These are phyloP conservation scores for Aspergillus ostianus DNA, from an alignment of 495 filamentous ascomycete species.

Conservation along the genomic window DNA sequence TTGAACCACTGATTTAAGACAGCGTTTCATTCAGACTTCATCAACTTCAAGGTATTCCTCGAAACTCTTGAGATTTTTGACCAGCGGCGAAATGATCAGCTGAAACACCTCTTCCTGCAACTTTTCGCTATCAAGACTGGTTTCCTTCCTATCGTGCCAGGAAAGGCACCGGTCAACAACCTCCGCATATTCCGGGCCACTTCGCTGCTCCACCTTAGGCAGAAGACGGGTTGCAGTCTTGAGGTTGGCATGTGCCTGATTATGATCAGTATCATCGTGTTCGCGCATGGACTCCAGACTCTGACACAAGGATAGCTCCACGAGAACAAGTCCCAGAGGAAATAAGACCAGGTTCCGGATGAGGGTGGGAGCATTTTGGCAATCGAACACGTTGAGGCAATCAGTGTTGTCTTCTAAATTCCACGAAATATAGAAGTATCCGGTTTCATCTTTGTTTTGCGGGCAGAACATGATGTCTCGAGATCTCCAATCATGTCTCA, in stretches of 20 bases:
- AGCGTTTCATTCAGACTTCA: too few relatives aligned
- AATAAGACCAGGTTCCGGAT: constrained; percentile 29
- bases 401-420: too few relatives aligned
- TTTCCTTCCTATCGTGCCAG: constrained; percentile 15
- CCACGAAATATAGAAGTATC: too few relatives aligned
- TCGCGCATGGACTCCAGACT: constrained; percentile 19
- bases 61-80: neutral
- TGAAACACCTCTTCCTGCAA: constrained; percentile 20
- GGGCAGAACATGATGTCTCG: constrained; percentile 20
- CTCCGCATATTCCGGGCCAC: constrained; percentile 27
- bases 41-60: neutral
- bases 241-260: constrained; percentile 19
- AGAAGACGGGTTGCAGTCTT: constrained; percentile 26
- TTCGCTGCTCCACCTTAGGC: constrained; percentile 24
- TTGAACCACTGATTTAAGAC: too few relatives aligned
- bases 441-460: too few relatives aligned
- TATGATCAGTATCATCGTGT: constrained; percentile 22
- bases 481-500: constrained; percentile 25
- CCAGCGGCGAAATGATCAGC: constrained; percentile 20
- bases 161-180: constrained; percentile 36
- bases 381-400: too few relatives aligned
- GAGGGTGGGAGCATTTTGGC: constrained; percentile 2
- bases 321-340: constrained; percentile 30
- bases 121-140: constrained; percentile 1
- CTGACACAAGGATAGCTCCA: constrained; percentile 36